Base-by-base conservation (phyloP, 1,139 yeast species). In the Sugiyamaella novakii region DNA sequence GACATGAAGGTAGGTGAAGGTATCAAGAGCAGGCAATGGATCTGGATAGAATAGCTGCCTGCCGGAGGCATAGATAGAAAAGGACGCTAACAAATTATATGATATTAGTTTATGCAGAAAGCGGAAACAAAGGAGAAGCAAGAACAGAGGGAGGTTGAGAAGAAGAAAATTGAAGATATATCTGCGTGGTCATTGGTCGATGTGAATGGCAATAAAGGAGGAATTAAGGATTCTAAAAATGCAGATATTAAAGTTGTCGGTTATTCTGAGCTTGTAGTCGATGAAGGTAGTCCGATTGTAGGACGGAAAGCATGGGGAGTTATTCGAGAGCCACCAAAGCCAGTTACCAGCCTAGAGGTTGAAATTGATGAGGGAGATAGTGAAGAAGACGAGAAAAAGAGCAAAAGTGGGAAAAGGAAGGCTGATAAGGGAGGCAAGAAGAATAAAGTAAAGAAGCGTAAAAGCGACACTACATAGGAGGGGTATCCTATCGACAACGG, bases 1-100 rank as follows among this genome's bases (percentile, higher is more conserved):
- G 82, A 80, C 75, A 84, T 84, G 91, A 84, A 84, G 75, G 71
- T 67, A 54, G 25, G 66, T 50, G 25, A n/a, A n/a, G n/a, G n/a
- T n/a, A n/a, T n/a, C n/a, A n/a, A n/a, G n/a, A n/a, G n/a, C n/a
- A n/a, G n/a, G n/a, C n/a, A n/a, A n/a, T n/a, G n/a, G n/a, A n/a
- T n/a, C n/a, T n/a, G 25, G 25, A 22, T 22, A 6, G 25, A 22
- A 22, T 22, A 8, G 8, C 25, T 22, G n/a, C n/a, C n/a, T n/a
- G n/a, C n/a, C n/a, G n/a, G n/a, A n/a, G n/a, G n/a, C n/a, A n/a
- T n/a, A n/a, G n/a, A n/a, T n/a, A n/a, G n/a, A n/a, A n/a, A n/a
- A n/a, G n/a, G n/a, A n/a, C n/a, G n/a, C n/a, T n/a, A n/a, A n/a
- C n/a, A n/a, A n/a, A n/a, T n/a, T n/a, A n/a, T n/a, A n/a, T n/a